Evolutionary conservation across 345 rosid species (phyloP), one percentile per base, ranked within the genome.

Genomic region (Hibiscus syriacus): DNA sequence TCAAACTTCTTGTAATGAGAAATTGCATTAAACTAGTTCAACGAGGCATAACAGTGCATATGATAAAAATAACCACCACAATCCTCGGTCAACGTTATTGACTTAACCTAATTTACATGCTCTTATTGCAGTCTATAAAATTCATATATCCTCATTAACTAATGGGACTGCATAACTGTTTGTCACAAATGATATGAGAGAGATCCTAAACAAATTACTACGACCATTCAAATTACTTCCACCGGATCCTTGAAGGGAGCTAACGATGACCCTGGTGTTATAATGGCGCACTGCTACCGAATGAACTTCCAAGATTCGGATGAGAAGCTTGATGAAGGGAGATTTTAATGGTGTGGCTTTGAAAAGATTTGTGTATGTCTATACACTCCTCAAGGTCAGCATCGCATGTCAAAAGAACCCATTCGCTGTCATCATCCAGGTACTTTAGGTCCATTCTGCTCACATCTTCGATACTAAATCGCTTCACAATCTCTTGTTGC

Each of bases 401-500:
- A 45, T 45, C 50, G 6, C 19, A 45, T 4, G 50, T 45, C 50
- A 45, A 45, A 14, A 45, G 50, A 45, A 45, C 50, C 50, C 19
- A 45, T 1, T 45, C 50, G 6, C 14, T 45, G 50, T 45, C 50
- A 16, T 45, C 50, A 19, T 45, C 50, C 50, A 45, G 14, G 19
- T 45, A 45, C 19, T 45, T 45, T 5, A 45, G n/a, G 3, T 45
- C 50, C 1, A 45, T 2, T 4, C 17, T 45, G 19, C 50, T 4
- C 0, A 45, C 17, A 70, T 83, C 84, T 16, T 45, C 50, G 17
- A 45, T 13, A 13, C 14, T 45, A 3, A 45, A 16, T 4, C 50
- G n/a, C 19, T 45, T 45, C 5, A 19, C 50, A 2, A 45, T 4
- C 50, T 45, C 50, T 16, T 45, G 17, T 45, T 45, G n/a, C 19